Evolutionary conservation across 257 asterid species (phyloP).

Genomic region (Cruciata laevipes): DNA sequence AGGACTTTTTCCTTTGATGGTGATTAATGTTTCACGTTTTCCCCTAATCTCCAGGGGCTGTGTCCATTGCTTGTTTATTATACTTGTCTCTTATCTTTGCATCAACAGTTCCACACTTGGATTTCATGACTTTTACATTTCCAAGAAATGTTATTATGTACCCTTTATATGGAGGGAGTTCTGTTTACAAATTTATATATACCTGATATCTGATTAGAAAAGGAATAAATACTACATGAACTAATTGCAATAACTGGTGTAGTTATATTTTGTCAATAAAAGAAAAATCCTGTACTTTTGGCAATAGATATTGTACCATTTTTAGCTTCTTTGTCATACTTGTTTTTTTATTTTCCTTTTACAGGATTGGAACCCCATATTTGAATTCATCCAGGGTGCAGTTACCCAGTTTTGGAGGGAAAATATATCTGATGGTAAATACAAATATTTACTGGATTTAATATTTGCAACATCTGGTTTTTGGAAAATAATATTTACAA

Average conservation of each 20-base stretch:
- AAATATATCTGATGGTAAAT: constrained; percentile 51
- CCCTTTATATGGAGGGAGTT: background rate
- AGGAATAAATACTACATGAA: background rate
- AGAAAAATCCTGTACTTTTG: background rate
- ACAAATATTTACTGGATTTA: constrained; percentile 5
- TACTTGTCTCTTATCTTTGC: background rate
- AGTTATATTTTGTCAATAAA: no score
- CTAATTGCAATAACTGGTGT: background rate
- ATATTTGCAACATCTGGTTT: no score
- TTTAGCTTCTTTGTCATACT: background rate
- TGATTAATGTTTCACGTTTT: background rate
- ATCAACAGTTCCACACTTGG: background rate
- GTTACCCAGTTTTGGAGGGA: constrained; percentile 54
- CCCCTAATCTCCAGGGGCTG: background rate
- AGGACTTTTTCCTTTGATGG: background rate
- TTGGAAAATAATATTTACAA: background rate
- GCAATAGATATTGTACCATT: background rate
- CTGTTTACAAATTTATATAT: background rate
- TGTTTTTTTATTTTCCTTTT: constrained; percentile 13
- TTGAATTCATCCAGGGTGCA: constrained; percentile 51
- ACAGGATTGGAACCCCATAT: constrained; percentile 79
- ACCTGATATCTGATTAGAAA: background rate
- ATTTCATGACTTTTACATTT: background rate
- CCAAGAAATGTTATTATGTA: background rate
- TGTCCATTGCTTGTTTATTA: background rate